A percentile compares a stretch with the other conserved stretches of the same genome.
phyloP scores from a whole-genome alignment of 345 rosid genomes.

The Sisymbrium irio region DNA sequence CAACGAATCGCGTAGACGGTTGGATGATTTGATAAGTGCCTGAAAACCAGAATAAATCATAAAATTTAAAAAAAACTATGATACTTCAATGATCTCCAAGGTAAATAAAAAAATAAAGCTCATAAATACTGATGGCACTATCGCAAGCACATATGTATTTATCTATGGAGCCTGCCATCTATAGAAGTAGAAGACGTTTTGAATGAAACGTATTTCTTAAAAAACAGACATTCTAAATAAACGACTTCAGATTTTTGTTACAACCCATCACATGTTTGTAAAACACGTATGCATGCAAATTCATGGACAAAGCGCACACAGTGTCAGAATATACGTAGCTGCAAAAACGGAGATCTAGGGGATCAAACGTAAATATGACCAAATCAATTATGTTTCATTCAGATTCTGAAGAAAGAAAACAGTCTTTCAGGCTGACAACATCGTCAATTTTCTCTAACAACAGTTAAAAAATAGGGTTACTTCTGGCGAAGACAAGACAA shows the following conservation, averaged over 20 bases:
- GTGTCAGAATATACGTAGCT: conserved; percentile 6
- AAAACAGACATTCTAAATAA: conserved; percentile 1
- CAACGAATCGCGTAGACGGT: conserved; percentile 87
- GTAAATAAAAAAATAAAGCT: background rate
- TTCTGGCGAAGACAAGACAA: conserved; percentile 26
- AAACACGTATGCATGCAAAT: conserved; percentile 8
- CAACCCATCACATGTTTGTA: conserved; percentile 1
- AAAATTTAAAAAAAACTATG: background rate
- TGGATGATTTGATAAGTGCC: conserved; percentile 93
- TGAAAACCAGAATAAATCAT: conserved; percentile 34
- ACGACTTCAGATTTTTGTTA: background rate
- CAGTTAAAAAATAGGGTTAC: background rate
- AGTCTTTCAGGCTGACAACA: conserved; percentile 5
- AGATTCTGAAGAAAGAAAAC: conserved; percentile 1
- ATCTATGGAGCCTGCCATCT: conserved; percentile 1
- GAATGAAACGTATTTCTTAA: background rate
- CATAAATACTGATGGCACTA: background rate
- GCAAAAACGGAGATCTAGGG: background rate
- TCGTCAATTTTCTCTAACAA: conserved; percentile 8
- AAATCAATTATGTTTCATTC: background rate
- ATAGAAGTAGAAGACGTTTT: conserved; percentile 7
- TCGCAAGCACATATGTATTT: conserved; percentile 12
- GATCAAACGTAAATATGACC: conserved; percentile 12
- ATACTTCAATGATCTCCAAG: background rate
- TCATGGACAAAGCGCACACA: background rate